Conservation (phyloP, 345 rosid species). For the Pugionium dolabratum region DNA sequence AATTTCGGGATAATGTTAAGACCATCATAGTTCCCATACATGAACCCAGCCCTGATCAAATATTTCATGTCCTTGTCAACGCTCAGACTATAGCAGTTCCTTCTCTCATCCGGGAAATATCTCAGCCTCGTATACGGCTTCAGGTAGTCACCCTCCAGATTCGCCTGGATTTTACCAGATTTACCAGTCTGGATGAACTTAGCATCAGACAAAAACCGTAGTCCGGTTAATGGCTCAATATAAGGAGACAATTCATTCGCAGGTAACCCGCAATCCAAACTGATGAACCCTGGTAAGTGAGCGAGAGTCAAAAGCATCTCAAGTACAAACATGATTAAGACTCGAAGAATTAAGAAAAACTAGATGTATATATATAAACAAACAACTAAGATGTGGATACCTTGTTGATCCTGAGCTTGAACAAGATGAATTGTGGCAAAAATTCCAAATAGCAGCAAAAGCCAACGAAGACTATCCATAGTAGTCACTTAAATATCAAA, state of each 20-base stretch:
- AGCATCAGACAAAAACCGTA: constrained; percentile 36
- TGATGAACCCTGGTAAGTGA: constrained; percentile 39
- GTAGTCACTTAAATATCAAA: background rate
- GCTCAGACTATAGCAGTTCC: constrained; percentile 44
- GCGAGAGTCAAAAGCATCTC: background rate
- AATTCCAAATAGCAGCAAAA: constrained; percentile 8
- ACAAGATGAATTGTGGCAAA: constrained; percentile 8
- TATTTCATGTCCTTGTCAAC: constrained; percentile 31
- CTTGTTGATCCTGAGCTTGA: constrained; percentile 38
- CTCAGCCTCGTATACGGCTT: constrained; percentile 24
- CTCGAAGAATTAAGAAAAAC: background rate
- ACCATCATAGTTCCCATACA: constrained; percentile 51
- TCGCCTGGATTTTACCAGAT: constrained; percentile 2
- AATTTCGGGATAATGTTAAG: constrained; percentile 28
- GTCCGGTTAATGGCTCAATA: background rate
- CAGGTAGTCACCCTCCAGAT: background rate
- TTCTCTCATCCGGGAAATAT: constrained; percentile 43
- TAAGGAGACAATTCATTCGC: constrained; percentile 19
- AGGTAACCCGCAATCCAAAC: constrained; percentile 48
- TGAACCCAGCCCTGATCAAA: constrained; percentile 36
- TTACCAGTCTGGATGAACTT: constrained; percentile 36
- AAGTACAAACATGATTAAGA: constrained; percentile 7
- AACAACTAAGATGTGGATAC: constrained; percentile 5
- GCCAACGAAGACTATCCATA: background rate
- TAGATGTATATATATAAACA: background rate